phyloP scores from a whole-genome alignment of 2,329 filamentous ascomycete species.

The Aspergillus japonicus region DNA sequence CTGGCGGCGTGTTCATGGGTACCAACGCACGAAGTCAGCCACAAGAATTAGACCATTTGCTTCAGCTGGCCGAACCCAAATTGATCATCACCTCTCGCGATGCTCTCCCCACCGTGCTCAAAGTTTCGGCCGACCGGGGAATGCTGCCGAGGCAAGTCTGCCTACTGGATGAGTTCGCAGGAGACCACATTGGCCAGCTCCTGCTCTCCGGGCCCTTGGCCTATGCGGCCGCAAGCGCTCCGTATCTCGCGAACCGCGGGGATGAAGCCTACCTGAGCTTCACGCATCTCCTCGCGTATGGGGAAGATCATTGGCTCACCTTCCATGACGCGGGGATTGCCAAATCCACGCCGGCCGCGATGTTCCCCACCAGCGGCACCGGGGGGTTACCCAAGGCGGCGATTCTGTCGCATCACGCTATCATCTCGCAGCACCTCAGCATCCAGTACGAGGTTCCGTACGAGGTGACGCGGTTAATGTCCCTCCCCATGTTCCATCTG shows the following conservation, averaged over 20 bases:
- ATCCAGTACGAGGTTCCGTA: constrained; percentile 43
- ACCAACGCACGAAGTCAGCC: constrained; percentile 51
- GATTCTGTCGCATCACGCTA: constrained; percentile 57
- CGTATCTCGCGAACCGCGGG: constrained; percentile 18
- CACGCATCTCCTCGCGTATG: constrained; percentile 43
- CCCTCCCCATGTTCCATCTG: constrained; percentile 55
- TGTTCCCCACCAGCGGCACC: constrained; percentile 58
- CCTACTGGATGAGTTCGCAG: constrained; percentile 34
- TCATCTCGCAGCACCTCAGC: constrained; percentile 52
- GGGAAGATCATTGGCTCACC: constrained; percentile 49
- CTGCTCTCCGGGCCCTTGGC: constrained; percentile 26
- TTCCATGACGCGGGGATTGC: constrained; percentile 44
- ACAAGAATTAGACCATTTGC: constrained; percentile 49
- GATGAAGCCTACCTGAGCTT: constrained; percentile 26
- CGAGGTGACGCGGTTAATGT: constrained; percentile 47
- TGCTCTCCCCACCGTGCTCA: constrained; percentile 37
- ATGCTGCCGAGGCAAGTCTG: constrained; percentile 36
- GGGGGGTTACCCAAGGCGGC: constrained; percentile 62
- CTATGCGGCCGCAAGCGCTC: constrained; percentile 20
- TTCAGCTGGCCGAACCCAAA: constrained; percentile 45
- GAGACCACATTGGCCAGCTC: constrained; percentile 31
- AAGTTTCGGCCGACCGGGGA: constrained; percentile 33
- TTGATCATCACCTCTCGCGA: constrained; percentile 47
- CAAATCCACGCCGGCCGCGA: constrained; percentile 51
- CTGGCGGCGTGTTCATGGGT: constrained; percentile 52